These are phyloP conservation scores for Carex scoparia DNA, from an alignment of 176 grass and related monocot species.

Conservation along the genomic window DNA sequence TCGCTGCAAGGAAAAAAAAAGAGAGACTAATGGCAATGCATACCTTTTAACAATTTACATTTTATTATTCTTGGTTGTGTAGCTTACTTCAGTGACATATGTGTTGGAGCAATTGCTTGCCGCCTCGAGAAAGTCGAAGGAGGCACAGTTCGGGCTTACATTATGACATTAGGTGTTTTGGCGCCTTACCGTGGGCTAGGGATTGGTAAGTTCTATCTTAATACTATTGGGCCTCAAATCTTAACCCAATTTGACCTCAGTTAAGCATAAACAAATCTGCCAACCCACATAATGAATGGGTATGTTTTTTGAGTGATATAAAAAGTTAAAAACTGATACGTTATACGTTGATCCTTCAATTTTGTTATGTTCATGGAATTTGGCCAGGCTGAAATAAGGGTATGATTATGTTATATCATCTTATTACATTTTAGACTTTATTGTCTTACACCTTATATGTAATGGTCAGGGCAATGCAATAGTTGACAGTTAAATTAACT, in stretches of 20 bases:
- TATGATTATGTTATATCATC: neutral
- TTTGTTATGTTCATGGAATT: neutral
- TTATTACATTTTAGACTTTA: neutral
- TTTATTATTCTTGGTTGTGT: constrained; percentile 27
- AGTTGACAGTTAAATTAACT: neutral
- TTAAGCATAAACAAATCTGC: neutral
- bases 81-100: constrained; percentile 97
- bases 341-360: neutral
- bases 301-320: neutral
- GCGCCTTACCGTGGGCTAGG: constrained; percentile 88
- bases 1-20: neutral
- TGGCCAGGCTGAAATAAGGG: neutral
- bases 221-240: neutral
- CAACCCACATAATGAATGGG: neutral
- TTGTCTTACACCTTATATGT: neutral
- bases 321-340: neutral
- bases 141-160: constrained; percentile 67
- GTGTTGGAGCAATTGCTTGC: constrained; percentile 84
- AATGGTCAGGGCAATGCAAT: neutral
- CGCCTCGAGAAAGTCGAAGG: constrained; percentile 95
- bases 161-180: constrained; percentile 96
- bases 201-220: constrained; percentile 48
- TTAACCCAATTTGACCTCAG: neutral
- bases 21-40: neutral
- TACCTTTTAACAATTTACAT: neutral